These are phyloP conservation scores for Tricholoma sp. DNA, from an alignment of 768 basidiomycete species.

Conservation along the genomic window DNA sequence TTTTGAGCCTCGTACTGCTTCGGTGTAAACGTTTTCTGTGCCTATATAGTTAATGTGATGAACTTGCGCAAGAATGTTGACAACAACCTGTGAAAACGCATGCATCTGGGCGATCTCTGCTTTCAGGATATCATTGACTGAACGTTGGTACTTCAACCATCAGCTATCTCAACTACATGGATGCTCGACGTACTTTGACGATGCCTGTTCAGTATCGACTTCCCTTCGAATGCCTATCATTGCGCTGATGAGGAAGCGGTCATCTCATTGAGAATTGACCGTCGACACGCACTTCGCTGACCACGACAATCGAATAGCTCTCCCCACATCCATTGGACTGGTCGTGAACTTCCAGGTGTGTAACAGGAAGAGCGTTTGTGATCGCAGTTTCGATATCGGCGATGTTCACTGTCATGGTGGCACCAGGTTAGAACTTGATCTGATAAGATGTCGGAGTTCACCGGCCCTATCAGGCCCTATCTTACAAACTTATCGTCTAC, in stretches of 20 bases:
- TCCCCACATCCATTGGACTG: conserved; percentile 79
- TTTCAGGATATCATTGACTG: conserved; percentile 78
- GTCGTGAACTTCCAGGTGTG: conserved; percentile 71
- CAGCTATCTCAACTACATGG: background rate
- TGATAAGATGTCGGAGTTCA: conserved; percentile 16
- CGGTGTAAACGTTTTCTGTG: conserved; percentile 70
- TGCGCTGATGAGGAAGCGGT: background rate
- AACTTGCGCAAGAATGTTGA: background rate
- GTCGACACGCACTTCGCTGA: conserved; percentile 58
- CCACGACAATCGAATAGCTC: conserved; percentile 68
- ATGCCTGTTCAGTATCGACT: conserved; percentile 75
- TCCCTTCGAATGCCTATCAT: conserved; percentile 67
- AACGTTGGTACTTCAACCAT: background rate
- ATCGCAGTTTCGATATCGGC: conserved; percentile 58
- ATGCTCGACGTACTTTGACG: conserved; percentile 46
- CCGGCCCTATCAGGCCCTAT: background rate
- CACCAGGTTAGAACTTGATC: conserved; percentile 8
- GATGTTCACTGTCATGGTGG: conserved; percentile 55
- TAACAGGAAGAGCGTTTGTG: conserved; percentile 55
- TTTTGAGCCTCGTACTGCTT: conserved; percentile 50
- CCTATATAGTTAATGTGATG: background rate
- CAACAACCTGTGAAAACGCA: conserved; percentile 77
- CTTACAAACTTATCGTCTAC: too few relatives aligned
- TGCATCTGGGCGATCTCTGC: conserved; percentile 75
- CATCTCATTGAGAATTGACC: background rate